These are phyloP conservation scores for Plasmodium malariae DNA, from an alignment of 169 alveolate genomes.

Conservation along the genomic window DNA sequence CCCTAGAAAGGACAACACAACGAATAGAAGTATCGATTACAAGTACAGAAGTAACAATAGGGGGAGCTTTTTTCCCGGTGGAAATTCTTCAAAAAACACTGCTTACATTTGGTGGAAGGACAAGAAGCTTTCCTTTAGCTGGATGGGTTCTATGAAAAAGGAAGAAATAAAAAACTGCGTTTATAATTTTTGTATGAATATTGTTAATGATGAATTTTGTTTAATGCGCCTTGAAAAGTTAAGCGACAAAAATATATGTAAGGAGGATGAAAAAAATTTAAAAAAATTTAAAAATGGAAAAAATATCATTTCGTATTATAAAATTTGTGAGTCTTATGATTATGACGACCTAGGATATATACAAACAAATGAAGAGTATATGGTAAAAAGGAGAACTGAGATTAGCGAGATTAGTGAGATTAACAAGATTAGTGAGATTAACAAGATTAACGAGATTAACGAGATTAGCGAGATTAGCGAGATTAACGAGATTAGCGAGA, in stretches of 20 bases:
- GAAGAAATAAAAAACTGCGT: conserved; percentile 23
- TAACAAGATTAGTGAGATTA: neutral
- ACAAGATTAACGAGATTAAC: neutral
- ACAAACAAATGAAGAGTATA: neutral
- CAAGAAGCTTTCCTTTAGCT: neutral
- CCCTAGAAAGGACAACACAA: too few species aligned
- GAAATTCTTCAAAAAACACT: too few species aligned
- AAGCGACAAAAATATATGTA: conserved; percentile 3
- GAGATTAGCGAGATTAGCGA: neutral
- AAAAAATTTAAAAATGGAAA: neutral
- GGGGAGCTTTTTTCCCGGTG: too few species aligned
- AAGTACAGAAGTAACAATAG: too few species aligned
- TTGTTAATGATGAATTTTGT: conserved; percentile 26
- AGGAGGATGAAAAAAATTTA: conserved; percentile 10
- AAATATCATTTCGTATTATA: neutral
- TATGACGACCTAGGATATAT: neutral
- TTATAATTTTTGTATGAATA: conserved; percentile 29
- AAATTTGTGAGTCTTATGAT: neutral
- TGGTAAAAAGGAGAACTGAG: neutral
- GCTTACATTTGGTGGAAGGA: neutral
- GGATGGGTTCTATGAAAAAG: conserved; percentile 3
- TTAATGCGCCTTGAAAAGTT: conserved; percentile 21
- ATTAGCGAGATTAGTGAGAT: neutral
- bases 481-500: neutral
- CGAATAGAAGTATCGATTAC: too few species aligned